Conservation (phyloP, 768 basidiomycete species). For the Rhodosporidiobolus sp. region DNA sequence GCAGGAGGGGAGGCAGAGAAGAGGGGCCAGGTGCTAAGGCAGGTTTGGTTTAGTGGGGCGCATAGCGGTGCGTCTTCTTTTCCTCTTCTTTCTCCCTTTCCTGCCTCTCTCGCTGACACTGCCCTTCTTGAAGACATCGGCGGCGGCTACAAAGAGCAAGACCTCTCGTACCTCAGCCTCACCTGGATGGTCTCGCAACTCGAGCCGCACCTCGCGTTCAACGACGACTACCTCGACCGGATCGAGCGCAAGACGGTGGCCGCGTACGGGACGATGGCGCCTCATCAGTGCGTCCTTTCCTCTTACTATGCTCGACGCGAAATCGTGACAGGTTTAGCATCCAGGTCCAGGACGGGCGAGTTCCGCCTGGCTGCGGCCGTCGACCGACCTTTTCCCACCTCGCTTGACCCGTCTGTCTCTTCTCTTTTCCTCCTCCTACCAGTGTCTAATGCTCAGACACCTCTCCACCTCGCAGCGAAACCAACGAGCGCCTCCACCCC, state of each 20-base stretch:
- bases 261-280: conserved; percentile 7
- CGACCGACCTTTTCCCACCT: not conserved
- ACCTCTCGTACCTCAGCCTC: conserved; percentile 11
- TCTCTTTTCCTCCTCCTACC: not conserved
- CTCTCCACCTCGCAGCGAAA: not conserved
- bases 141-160: conserved; percentile 19
- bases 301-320: not conserved
- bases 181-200: conserved; percentile 12
- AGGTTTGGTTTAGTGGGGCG: conserved; percentile 19
- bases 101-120: not conserved
- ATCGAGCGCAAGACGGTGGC: not conserved
- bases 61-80: conserved; percentile 12
- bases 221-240: conserved; percentile 3
- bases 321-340: not conserved
- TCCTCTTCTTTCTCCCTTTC: not conserved
- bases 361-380: conserved; percentile 4
- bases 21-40: conserved; percentile 2
- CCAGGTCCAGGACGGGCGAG: conserved; percentile 9
- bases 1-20: too few relatives aligned
- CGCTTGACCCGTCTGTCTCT: not conserved
- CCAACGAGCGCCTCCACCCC: conserved; percentile 4
- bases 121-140: conserved; percentile 15
- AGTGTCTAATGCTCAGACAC: not conserved
- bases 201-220: not conserved
- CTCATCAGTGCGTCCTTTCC: conserved; percentile 11